These are phyloP conservation scores for Erucastrum elatum DNA, from an alignment of 345 rosid genomes.

Conservation along the genomic window DNA sequence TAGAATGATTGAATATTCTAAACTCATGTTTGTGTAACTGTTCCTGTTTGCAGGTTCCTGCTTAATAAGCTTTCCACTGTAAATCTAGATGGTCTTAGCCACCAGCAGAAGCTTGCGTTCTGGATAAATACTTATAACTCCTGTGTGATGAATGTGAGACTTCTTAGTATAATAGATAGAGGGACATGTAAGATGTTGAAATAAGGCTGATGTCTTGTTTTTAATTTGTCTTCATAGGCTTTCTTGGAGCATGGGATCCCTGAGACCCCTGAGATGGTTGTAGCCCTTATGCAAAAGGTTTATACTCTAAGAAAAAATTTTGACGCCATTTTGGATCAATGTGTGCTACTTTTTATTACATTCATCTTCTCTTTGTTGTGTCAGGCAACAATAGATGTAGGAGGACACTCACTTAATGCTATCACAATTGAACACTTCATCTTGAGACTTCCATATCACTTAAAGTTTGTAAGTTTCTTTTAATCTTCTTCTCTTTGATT, in stretches of 20 bases:
- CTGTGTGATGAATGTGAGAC: conserved; percentile 79
- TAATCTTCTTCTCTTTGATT: not conserved
- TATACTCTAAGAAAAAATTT: not conserved
- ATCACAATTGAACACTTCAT: conserved; percentile 91
- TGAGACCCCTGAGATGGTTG: conserved; percentile 72
- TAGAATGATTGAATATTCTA: not conserved
- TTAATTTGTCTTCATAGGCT: conserved; percentile 45
- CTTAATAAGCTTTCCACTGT: conserved; percentile 72
- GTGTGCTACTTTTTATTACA: not conserved
- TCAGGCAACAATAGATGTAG: conserved; percentile 78
- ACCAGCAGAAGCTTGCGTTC: conserved; percentile 95
- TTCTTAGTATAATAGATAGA: not conserved
- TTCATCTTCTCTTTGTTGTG: conserved; percentile 22
- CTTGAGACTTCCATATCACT: conserved; percentile 86
- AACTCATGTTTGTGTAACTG: conserved; percentile 23
- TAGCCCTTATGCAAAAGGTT: conserved; percentile 90
- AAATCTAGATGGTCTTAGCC: conserved; percentile 65
- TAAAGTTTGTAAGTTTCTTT: conserved; percentile 67
- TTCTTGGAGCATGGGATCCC: conserved; percentile 84
- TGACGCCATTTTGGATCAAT: not conserved
- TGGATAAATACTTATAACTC: conserved; percentile 93
- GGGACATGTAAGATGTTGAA: not conserved
- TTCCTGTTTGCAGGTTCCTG: conserved; percentile 51
- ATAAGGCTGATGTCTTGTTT: not conserved
- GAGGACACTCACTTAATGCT: conserved; percentile 74